Evolutionary conservation across 2,329 filamentous ascomycete species (phyloP).

Genomic region (Neopestalotiopsis rosae): DNA sequence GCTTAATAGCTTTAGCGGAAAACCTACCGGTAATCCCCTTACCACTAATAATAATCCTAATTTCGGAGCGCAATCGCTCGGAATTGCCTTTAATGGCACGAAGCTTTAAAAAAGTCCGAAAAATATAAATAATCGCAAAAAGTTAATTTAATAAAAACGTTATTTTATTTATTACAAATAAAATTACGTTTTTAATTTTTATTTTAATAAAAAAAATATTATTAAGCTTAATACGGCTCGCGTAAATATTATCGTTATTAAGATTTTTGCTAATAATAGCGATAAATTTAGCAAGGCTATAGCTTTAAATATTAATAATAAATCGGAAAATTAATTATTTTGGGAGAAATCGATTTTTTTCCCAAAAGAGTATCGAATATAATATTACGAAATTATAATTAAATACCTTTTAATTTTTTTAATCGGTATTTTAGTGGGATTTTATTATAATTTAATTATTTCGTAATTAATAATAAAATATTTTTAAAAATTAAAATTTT

Average conservation of each 20-base stretch:
- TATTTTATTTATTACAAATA: background rate
- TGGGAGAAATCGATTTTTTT: background rate
- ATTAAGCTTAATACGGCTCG: background rate
- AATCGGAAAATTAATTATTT: background rate
- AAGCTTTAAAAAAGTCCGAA: background rate
- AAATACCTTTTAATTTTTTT: conserved; percentile 16
- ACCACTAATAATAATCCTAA: background rate
- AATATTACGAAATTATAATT: background rate
- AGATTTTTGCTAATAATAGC: background rate
- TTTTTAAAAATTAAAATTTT: background rate
- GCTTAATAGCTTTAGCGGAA: no score
- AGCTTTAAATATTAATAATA: background rate
- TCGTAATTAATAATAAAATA: conserved; percentile 9
- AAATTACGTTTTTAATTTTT: background rate
- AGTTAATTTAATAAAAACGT: background rate
- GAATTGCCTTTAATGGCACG: fast-evolving
- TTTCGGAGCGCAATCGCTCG: background rate
- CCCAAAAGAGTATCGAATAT: background rate
- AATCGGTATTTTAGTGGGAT: conserved; percentile 3
- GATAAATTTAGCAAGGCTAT: background rate
- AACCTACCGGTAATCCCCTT: background rate
- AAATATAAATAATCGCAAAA: background rate
- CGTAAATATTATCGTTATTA: background rate
- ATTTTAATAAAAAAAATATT: background rate
- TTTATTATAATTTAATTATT: background rate